These are phyloP conservation scores for Hypoxylon sp. DNA, from an alignment of 2,329 filamentous ascomycete genomes.

Conservation along the genomic window DNA sequence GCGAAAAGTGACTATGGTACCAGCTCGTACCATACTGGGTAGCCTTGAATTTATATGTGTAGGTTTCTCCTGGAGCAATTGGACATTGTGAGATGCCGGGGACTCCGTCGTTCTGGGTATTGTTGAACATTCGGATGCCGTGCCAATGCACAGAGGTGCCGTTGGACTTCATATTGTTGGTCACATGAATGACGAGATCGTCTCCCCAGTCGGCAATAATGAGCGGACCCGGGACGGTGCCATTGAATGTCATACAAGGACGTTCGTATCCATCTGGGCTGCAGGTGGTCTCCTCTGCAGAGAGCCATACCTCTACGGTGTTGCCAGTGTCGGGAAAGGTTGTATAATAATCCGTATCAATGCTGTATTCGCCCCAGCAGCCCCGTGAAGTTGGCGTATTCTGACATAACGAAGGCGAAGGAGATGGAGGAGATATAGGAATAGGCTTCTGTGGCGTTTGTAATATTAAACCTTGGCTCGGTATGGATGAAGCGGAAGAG, in stretches of 20 bases:
- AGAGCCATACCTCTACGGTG: constrained; percentile 12
- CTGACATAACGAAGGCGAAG: constrained; percentile 12
- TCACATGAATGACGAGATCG: constrained; percentile 60
- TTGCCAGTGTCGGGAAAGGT: constrained; percentile 9
- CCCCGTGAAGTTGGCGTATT: constrained; percentile 5
- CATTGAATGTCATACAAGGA: constrained; percentile 58
- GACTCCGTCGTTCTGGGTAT: constrained; percentile 44
- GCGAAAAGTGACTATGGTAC: constrained; percentile 71
- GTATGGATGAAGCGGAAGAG: not conserved
- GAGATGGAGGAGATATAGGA: constrained; percentile 5
- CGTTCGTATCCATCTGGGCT: constrained; percentile 14
- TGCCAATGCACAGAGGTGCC: constrained; percentile 65
- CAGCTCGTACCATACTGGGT: constrained; percentile 71
- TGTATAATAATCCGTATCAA: constrained; percentile 10
- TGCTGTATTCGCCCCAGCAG: constrained; percentile 16
- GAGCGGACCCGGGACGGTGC: constrained; percentile 72
- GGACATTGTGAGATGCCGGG: constrained; percentile 53
- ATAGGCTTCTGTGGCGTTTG: constrained; percentile 10
- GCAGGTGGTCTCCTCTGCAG: constrained; percentile 5
- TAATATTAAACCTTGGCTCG: constrained; percentile 4
- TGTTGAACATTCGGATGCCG: constrained; percentile 66
- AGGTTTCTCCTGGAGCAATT: constrained; percentile 64
- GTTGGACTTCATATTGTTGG: constrained; percentile 64
- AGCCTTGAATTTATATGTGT: constrained; percentile 69
- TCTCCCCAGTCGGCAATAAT: constrained; percentile 69